Percentiles rank a stretch among this genome's conserved stretches.
Conservation (phyloP, 345 rosid genomes). For the Psidium guajava region DNA sequence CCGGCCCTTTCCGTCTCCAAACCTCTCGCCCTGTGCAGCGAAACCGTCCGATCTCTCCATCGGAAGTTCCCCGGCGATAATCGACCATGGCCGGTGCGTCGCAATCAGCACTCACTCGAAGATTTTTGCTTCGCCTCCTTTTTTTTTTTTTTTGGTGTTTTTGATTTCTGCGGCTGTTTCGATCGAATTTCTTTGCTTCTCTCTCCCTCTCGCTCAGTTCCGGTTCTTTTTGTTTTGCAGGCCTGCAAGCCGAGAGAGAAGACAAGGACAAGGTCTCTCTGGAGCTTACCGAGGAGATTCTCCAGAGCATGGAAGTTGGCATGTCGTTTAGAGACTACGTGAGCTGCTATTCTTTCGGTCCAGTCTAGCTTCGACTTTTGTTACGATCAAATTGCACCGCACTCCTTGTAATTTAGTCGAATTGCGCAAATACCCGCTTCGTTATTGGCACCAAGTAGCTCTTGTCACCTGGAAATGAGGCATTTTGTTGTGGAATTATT, state of each 20-base stretch:
- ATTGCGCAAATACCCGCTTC: not conserved
- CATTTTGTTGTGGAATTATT: not conserved
- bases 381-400: not conserved
- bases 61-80: not conserved
- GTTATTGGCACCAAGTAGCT: not conserved
- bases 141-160: not conserved
- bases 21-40: not conserved
- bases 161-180: not conserved
- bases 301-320: conserved; percentile 94
- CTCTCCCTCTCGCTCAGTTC: not conserved
- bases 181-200: not conserved
- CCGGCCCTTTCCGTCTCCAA: not conserved
- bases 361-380: not conserved
- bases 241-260: conserved; percentile 42
- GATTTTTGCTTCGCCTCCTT: not conserved
- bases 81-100: not conserved
- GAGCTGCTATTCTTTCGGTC: not conserved
- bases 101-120: not conserved
- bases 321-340: conserved; percentile 83
- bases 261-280: conserved; percentile 57
- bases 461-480: not conserved
- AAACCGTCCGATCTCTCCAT: not conserved
- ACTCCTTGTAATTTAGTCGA: not conserved
- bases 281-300: conserved; percentile 76
- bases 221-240: not conserved